Conservation (phyloP, 164 flowering plant genomes). For the Malania oleifera region DNA sequence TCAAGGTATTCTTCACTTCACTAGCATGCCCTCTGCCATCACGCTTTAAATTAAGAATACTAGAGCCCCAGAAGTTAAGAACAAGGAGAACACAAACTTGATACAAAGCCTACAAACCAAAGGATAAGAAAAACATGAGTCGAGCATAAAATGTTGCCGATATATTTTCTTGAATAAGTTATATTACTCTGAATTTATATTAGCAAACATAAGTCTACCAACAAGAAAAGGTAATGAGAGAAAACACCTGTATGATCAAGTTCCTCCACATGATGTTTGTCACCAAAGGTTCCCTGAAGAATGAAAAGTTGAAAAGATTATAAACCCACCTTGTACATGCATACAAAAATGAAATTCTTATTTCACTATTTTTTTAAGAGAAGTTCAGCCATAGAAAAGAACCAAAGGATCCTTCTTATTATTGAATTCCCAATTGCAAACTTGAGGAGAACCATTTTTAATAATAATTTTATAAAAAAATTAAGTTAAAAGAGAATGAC, state of each 20-base stretch:
- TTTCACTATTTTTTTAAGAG: no score
- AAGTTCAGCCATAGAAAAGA: no score
- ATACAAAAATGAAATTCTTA: neutral
- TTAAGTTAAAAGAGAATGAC: no score
- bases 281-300: conserved; percentile 61
- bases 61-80: conserved; percentile 41
- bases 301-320: neutral
- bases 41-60: conserved; percentile 33
- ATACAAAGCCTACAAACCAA: conserved; percentile 45
- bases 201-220: neutral
- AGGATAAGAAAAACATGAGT: neutral
- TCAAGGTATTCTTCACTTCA: conserved; percentile 50
- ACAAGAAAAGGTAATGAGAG: neutral
- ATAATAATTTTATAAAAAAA: no score
- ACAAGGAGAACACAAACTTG: conserved; percentile 56
- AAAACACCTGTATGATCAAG: conserved; percentile 50
- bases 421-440: no score
- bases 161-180: no score
- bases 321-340: neutral
- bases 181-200: no score
- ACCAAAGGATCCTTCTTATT: no score
- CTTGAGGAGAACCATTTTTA: no score
- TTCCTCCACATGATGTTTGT: conserved; percentile 83
- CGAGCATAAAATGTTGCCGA: no score
- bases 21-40: conserved; percentile 25